Evolutionary conservation across 805 yeast genomes (phyloP).

Genomic region (Sugiyamaella americana): DNA sequence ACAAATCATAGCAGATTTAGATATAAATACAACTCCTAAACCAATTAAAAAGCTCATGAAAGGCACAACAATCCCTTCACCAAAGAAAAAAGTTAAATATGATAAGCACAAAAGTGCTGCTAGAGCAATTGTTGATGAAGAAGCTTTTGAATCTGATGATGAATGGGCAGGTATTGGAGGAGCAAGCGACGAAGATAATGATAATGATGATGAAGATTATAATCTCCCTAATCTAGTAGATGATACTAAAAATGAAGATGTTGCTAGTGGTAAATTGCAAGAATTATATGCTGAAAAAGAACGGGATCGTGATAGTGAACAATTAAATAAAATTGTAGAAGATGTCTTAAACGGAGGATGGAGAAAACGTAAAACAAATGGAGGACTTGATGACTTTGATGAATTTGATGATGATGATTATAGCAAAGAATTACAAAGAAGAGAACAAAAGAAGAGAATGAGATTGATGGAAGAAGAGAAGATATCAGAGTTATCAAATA

Average conservation of each 20-base stretch:
- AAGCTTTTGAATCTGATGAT: slow-evolving; percentile 27
- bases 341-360: slow-evolving; percentile 25
- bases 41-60: background rate
- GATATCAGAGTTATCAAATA: slow-evolving; percentile 19
- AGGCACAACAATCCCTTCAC: background rate
- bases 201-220: slow-evolving; percentile 15
- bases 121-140: slow-evolving; percentile 20
- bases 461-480: slow-evolving; percentile 20
- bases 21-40: background rate
- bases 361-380: slow-evolving; percentile 16
- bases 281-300: slow-evolving; percentile 20
- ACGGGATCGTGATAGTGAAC: slow-evolving; percentile 18
- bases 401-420: slow-evolving; percentile 17
- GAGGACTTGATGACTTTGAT: slow-evolving; percentile 15
- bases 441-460: slow-evolving; percentile 18
- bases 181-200: slow-evolving; percentile 21
- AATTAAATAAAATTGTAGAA: slow-evolving; percentile 22
- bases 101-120: slow-evolving; percentile 14
- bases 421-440: slow-evolving; percentile 10
- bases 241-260: slow-evolving; percentile 16
- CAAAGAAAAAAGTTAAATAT: background rate
- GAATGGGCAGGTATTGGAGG: slow-evolving; percentile 31
- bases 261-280: slow-evolving; percentile 15
- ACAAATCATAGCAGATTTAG: too few species aligned
- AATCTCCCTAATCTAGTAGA: slow-evolving; percentile 23